Base-by-base conservation (phyloP, 2,329 filamentous ascomycete genomes). In the Aciculosporium take region DNA sequence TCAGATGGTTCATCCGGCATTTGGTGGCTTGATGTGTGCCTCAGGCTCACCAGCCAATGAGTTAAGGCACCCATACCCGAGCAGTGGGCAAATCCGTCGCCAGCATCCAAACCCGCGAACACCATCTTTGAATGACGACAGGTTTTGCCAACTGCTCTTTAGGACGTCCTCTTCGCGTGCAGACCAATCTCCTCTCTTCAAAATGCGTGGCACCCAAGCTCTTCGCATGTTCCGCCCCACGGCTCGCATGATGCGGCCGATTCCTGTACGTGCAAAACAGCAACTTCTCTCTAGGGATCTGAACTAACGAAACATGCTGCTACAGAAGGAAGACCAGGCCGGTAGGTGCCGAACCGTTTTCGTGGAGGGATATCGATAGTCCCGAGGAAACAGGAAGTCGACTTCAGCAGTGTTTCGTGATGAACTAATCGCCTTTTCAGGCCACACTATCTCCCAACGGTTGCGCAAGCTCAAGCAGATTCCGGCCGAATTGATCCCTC, bases 381-480 rank as follows among this genome's bases (percentile, higher is more conserved):
- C 28, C n/a, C n/a, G 29, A 29, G 8, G 18, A 24, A 36, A 17
- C 15, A 25, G 3, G n/a, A 25, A 10, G 18, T 9, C 25, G 25
- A 17, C n/a, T 4, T 20, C 35, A 31, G 37, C 23, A 37, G 8
- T 8, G 2, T 12, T 24, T n/a, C 1, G 9, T 30, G 10, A 23
- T 30, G 10, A 18, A 36, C 34, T 41, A 30, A 34, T 29, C 7
- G 18, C 33, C 18, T 15, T 12, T 38, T 52, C 47, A 98, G 91
- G 86, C 62, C 91, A 96, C 71, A 95, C 89, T 56, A 79, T 96
- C 66, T 94, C 89, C 52, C 91, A 96, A 72, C 85, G 89, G 62
- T 73, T 98, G 56, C 84, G 88, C 62, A 81, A 79, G 61, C 73
- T 95, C 59, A 88, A 83, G 75, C 79, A 80, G 68, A 82, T 96